Conservation (phyloP, 176 grass and related monocot species). For the bread wheat (Triticum aestivum) region IWGSC_CS_RefSeq_v2.1 NC_057798.1:472487815-472488314, state of each 20-base stretch:
- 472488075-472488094: too few relatives aligned
- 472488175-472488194: not conserved
- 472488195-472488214: not conserved
- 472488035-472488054: too few relatives aligned
- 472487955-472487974: not conserved
- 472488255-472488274: not conserved
- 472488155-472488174: too few relatives aligned
- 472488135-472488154: too few relatives aligned
- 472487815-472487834: not conserved
- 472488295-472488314: not conserved
- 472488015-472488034: too few relatives aligned
- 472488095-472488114: too few relatives aligned
- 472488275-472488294: not conserved
- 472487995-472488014: not conserved
- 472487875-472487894: not conserved
- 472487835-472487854: constrained; percentile 5
- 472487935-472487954: not conserved
- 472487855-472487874: not conserved
- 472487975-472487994: not conserved
- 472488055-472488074: too few relatives aligned
- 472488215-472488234: constrained; percentile 6
- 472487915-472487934: not conserved
- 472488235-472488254: not conserved
- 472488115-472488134: too few relatives aligned
- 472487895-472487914: not conserved